Base-by-base conservation (phyloP, 1,284 basidiomycete genomes). In the Malassezia obtusa region DNA sequence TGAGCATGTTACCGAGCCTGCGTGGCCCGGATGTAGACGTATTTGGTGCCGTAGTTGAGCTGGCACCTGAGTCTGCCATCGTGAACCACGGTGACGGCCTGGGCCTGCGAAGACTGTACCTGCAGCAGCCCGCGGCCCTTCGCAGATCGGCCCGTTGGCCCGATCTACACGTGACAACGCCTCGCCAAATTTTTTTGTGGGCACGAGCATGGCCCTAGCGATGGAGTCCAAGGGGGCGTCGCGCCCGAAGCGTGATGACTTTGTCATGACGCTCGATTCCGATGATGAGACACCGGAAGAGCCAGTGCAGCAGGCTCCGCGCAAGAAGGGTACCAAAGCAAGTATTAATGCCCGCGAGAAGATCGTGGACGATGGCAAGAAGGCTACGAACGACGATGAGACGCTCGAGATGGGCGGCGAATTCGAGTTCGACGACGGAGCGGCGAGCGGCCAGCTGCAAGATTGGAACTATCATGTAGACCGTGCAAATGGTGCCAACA, bases 231-330 rank as follows among this genome's bases (percentile, higher is more conserved):
- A 26, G 7, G 17, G 19, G 17, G 35, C 19, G 35, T 6, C 33
- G 43, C 47, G 52, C 17, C 17, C 31, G 11, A 43, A 28, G 32
- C 53, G 44, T n/a, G 60, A 68, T 45, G 69, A 71, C 50, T 70
- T 72, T 43, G 57, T 72, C 55, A 70, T 72, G 69, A 72, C 69
- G 15, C 57, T 72, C 36, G 69, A 72, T 33, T 67, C 66, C 8
- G 69, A 72, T 33, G 69, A 70, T 17, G 69, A 72, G 26, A 39
- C 33, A 11, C 38, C 48, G 9, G 49, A 46, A 19, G 31, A 31
- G 28, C 19, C 14, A 28, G 67, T 65, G 17, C 63, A 72, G 30
- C 36, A 33, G 10, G 37, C 17, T 2, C 17, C 50, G 6, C 45
- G 46, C 14, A 54, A 53, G 22, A 63, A 62, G 36, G 62, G 63